These are phyloP conservation scores for Lithospermum erythrorhizon DNA, from an alignment of 257 asterid species.

Conservation along the genomic window DNA sequence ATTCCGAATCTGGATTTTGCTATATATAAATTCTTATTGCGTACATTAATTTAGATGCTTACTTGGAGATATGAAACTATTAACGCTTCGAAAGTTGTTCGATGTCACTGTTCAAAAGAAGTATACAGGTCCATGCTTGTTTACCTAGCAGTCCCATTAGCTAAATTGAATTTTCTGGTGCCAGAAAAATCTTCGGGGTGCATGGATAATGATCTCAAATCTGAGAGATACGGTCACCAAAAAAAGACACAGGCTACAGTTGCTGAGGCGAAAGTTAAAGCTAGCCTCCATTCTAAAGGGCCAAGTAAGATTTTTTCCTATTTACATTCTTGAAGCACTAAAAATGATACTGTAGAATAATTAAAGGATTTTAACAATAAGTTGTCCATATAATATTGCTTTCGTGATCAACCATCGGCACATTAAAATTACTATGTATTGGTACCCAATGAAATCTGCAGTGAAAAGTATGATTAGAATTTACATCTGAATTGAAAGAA, in stretches of 20 bases:
- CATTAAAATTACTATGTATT: background rate
- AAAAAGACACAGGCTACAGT: constrained; percentile 82
- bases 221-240: constrained; percentile 82
- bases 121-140: background rate
- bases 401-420: background rate
- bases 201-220: constrained; percentile 90
- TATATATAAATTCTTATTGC: no score
- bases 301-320: constrained; percentile 47
- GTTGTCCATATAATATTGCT: background rate
- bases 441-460: background rate
- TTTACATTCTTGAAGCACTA: constrained; percentile 1
- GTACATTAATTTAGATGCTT: no score
- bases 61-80: no score
- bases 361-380: background rate
- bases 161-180: constrained; percentile 8
- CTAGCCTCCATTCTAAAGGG: constrained; percentile 80
- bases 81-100: no score
- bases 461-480: background rate
- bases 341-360: background rate
- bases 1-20: no score
- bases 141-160: background rate
- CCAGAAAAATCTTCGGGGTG: constrained; percentile 88
- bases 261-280: constrained; percentile 87
- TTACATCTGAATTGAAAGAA: background rate
- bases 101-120: constrained; percentile 3